Evolutionary conservation across 2,329 filamentous ascomycete genomes (phyloP).

Genomic region (Aspergillus brunneoviolaceus): DNA sequence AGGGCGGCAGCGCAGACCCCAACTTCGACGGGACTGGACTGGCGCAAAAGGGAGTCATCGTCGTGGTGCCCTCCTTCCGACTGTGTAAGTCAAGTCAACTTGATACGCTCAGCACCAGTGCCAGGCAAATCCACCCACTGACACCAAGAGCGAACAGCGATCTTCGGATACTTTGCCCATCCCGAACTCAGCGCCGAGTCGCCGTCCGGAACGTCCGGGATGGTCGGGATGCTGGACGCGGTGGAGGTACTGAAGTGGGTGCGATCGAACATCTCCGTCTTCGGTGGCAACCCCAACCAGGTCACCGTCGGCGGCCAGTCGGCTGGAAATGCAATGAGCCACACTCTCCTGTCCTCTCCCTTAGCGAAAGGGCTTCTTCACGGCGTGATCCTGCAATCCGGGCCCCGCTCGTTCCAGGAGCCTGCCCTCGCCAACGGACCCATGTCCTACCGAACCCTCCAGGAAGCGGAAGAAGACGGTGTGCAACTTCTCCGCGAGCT

Average conservation of each 20-base stretch:
- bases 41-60: slow-evolving; percentile 19
- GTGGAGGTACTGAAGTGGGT: slow-evolving; percentile 22
- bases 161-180: slow-evolving; percentile 31
- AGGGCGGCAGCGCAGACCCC: slow-evolving; percentile 13
- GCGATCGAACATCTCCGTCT: slow-evolving; percentile 20
- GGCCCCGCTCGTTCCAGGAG: too few relatives aligned
- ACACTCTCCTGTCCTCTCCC: slow-evolving; percentile 26
- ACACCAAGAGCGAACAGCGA: neutral
- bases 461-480: neutral
- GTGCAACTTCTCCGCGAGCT: neutral
- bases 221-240: slow-evolving; percentile 29
- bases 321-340: slow-evolving; percentile 29
- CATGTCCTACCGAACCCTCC: neutral
- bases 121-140: too few relatives aligned
- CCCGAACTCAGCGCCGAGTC: slow-evolving; percentile 25
- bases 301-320: slow-evolving; percentile 31
- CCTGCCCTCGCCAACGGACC: too few relatives aligned
- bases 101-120: too few relatives aligned
- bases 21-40: slow-evolving; percentile 22
- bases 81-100: slow-evolving; percentile 25
- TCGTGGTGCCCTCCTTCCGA: slow-evolving; percentile 25
- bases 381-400: too few relatives aligned
- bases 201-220: slow-evolving; percentile 27
- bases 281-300: slow-evolving; percentile 23
- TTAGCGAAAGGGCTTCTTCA: slow-evolving; percentile 23